These are phyloP conservation scores for Solanum hybrid DNA, from an alignment of 305 asterid genomes.

Conservation along the genomic window DNA sequence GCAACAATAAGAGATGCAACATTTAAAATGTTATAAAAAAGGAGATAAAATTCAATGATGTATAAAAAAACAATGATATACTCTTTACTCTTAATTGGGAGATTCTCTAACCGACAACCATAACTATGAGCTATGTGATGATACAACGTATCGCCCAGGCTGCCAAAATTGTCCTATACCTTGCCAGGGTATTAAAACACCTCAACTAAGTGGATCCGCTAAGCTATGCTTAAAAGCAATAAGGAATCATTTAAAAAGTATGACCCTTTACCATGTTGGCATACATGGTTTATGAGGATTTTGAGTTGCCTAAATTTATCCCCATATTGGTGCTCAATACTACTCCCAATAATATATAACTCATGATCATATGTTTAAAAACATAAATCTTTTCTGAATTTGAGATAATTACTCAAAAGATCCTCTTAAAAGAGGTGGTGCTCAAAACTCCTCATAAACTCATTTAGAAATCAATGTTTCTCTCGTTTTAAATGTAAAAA, in stretches of 20 bases:
- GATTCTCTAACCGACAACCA: background rate
- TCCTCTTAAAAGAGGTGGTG: background rate
- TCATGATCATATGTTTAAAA: background rate
- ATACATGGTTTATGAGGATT: background rate
- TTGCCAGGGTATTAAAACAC: background rate
- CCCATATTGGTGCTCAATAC: background rate
- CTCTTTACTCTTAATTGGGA: background rate
- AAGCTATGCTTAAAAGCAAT: background rate
- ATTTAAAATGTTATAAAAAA: no score
- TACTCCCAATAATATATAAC: background rate
- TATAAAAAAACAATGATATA: no score
- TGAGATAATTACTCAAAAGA: background rate
- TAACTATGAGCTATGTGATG: background rate
- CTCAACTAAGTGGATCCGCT: background rate
- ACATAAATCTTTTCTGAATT: background rate
- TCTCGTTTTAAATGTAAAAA: background rate
- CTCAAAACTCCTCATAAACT: background rate
- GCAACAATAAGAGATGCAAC: background rate
- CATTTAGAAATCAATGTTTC: background rate
- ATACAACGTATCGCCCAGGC: background rate
- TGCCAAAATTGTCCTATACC: background rate
- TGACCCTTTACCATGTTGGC: background rate
- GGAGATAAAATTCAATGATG: background rate
- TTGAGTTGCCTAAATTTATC: background rate
- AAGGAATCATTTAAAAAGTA: background rate